Evolutionary conservation across 1,139 yeast species (phyloP).

Genomic region (Meyerozyma carpophila): DNA sequence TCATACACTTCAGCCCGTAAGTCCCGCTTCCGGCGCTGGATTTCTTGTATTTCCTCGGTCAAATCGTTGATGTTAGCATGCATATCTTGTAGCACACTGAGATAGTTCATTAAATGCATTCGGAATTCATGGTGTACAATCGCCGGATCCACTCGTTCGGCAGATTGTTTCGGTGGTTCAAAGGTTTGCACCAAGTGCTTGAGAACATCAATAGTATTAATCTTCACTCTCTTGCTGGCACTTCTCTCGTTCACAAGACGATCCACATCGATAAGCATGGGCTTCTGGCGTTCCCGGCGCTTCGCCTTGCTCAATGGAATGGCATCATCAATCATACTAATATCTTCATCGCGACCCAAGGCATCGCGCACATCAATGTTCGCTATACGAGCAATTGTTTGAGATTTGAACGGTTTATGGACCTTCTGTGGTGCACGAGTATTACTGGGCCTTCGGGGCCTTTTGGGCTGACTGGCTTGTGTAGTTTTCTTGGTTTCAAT

Average conservation of each 20-base stretch:
- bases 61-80: conserved; percentile 40
- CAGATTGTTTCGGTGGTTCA: conserved; percentile 14
- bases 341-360: neutral
- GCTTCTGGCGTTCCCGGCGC: conserved; percentile 19
- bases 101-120: conserved; percentile 23
- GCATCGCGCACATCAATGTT: neutral
- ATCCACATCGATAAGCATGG: conserved; percentile 25
- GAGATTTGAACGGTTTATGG: neutral
- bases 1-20: conserved; percentile 36
- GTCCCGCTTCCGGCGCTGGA: conserved; percentile 37
- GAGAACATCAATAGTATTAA: conserved; percentile 35
- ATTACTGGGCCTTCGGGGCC: neutral
- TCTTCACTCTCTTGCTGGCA: conserved; percentile 20
- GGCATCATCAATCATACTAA: conserved; percentile 2
- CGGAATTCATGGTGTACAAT: conserved; percentile 26
- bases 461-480: neutral
- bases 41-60: conserved; percentile 26
- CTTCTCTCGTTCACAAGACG: conserved; percentile 19
- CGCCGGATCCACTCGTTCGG: conserved; percentile 15
- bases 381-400: neutral
- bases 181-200: conserved; percentile 26
- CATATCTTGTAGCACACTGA: conserved; percentile 29
- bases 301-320: conserved; percentile 18
- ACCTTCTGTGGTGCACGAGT: neutral
- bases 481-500: neutral